Evolutionary conservation across 352 stramenopile genomes (phyloP).

Genomic region (Peronospora farinosa): DNA sequence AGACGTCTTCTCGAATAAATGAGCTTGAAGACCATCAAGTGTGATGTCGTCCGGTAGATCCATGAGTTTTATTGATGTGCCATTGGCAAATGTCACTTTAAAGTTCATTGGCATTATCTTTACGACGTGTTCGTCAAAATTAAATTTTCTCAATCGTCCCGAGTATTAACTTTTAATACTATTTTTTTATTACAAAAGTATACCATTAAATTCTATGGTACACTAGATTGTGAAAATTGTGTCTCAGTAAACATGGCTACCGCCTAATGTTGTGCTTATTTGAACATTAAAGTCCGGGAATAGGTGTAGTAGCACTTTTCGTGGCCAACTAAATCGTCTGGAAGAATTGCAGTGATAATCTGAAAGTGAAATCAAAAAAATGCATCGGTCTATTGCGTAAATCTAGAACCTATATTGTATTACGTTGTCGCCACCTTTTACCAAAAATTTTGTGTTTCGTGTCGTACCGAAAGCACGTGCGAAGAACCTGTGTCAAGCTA

Average conservation of each 20-base stretch:
- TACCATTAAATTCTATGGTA: no score
- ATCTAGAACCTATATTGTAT: not conserved
- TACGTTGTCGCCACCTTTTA: slow-evolving; percentile 52
- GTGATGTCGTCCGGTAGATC: slow-evolving; percentile 53
- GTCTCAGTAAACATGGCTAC: no score
- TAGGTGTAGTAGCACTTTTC: slow-evolving; percentile 69
- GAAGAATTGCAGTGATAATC: slow-evolving; percentile 48
- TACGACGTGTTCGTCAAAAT: no score
- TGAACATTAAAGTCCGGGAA: slow-evolving; percentile 61
- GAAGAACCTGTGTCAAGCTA: slow-evolving; percentile 50
- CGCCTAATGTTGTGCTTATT: no score
- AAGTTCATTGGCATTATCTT: slow-evolving; percentile 42
- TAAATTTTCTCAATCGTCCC: no score
- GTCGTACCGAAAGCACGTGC: slow-evolving; percentile 57
- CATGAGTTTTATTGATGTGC: slow-evolving; percentile 67
- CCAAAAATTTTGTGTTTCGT: slow-evolving; percentile 54
- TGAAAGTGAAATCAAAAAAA: slow-evolving; percentile 1
- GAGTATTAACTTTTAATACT: no score
- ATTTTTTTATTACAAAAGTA: no score
- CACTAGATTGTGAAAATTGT: no score
- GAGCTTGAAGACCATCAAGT: slow-evolving; percentile 44
- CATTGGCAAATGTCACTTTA: slow-evolving; percentile 72
- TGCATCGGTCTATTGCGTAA: slow-evolving; percentile 1
- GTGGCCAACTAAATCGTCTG: slow-evolving; percentile 55
- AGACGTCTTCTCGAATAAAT: slow-evolving; percentile 51